These are phyloP conservation scores for Aspergillus incahuasiensis DNA, from an alignment of 495 filamentous ascomycete genomes.

Conservation along the genomic window DNA sequence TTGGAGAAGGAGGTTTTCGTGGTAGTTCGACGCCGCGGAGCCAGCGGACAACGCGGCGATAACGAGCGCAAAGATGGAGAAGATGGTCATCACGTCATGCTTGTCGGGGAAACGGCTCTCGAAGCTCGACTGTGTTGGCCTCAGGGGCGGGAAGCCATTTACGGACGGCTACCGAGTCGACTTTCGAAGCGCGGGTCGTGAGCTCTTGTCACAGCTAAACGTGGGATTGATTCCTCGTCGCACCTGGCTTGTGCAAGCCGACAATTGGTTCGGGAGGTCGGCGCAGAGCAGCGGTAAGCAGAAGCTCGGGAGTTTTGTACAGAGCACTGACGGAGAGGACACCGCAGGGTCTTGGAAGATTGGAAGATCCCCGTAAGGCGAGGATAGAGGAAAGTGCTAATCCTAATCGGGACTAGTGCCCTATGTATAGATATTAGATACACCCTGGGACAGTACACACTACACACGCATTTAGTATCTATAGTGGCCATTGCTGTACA, in stretches of 20 bases:
- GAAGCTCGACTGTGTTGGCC: not conserved
- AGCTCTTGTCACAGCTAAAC: not conserved
- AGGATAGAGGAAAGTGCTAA: not conserved
- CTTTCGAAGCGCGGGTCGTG: not conserved
- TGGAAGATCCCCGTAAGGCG: not conserved
- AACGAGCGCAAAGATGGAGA: constrained; percentile 37
- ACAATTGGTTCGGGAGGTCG: too few species aligned
- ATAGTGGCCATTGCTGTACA: too few species aligned
- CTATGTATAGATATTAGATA: not conserved
- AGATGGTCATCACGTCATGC: constrained; percentile 55
- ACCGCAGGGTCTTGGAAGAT: not conserved
- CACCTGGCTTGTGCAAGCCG: not conserved
- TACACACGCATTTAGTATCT: too few species aligned
- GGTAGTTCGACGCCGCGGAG: constrained; percentile 60
- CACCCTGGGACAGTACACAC: too few species aligned
- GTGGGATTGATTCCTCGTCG: not conserved
- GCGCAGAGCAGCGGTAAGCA: not conserved
- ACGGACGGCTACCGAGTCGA: constrained; percentile 2
- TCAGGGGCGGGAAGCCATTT: constrained; percentile 11
- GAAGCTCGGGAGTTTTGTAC: not conserved
- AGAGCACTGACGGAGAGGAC: not conserved
- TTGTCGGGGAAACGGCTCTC: constrained; percentile 23
- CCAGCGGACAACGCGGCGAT: constrained; percentile 34
- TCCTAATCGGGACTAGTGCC: not conserved
- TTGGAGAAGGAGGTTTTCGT: constrained; percentile 74